phyloP scores from a whole-genome alignment of 306 rosid genomes.

The Sechiopsis laciniata region DNA sequence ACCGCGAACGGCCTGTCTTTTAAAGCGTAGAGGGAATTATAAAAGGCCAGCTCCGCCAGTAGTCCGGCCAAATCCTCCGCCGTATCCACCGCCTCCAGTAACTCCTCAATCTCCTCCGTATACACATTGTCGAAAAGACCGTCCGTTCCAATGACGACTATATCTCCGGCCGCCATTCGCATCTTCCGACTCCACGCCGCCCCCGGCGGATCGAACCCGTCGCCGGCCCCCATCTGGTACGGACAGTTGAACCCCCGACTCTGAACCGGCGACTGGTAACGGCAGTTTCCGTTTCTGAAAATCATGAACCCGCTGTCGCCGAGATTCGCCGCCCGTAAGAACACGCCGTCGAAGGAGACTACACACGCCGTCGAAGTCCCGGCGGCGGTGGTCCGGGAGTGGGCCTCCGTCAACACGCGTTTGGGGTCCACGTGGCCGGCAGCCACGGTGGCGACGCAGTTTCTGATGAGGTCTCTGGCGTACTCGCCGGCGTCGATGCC shows the following conservation, averaged over 20 bases:
- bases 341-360: not conserved
- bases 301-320: conserved; percentile 21
- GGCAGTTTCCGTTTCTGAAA: not conserved
- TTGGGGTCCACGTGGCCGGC: not conserved
- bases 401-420: not conserved
- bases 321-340: not conserved
- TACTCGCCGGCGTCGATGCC: conserved; percentile 18
- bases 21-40: not conserved
- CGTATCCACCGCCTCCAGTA: not conserved
- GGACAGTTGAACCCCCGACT: not conserved
- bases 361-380: conserved; percentile 2
- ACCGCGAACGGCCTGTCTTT: not conserved
- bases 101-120: not conserved
- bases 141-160: conserved; percentile 25
- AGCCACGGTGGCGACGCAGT: not conserved
- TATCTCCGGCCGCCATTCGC: not conserved
- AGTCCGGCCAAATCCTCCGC: not conserved
- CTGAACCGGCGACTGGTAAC: not conserved
- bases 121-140: conserved; percentile 26
- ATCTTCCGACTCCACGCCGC: not conserved
- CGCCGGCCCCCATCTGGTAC: not conserved
- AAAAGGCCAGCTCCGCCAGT: not conserved
- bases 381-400: not conserved
- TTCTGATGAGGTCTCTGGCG: not conserved
- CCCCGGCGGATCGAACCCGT: not conserved